Evolutionary conservation across 768 basidiomycete genomes (phyloP).

Genomic region (Termitomyces sp.): DNA sequence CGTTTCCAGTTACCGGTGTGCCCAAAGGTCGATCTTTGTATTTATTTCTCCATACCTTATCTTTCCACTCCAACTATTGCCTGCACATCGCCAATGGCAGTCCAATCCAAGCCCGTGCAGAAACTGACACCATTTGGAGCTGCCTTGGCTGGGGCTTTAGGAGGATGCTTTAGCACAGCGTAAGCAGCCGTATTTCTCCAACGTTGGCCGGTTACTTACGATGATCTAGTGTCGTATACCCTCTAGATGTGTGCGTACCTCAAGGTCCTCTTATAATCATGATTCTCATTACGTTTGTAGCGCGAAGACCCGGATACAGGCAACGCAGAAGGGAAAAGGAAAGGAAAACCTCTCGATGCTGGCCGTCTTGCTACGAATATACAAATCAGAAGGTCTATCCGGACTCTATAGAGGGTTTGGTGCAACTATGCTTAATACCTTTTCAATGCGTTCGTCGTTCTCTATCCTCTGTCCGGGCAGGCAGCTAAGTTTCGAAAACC

Average conservation of each 20-base stretch:
- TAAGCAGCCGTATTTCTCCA: conserved; percentile 34
- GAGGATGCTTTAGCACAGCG: conserved; percentile 92
- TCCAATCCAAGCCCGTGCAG: conserved; percentile 52
- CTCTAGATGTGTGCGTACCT: conserved; percentile 78
- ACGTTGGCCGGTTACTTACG: conserved; percentile 5
- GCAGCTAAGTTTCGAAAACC: conserved; percentile 3
- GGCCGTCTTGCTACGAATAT: conserved; percentile 60
- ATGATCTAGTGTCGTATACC: conserved; percentile 74
- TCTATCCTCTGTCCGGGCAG: not conserved
- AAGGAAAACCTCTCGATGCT: conserved; percentile 56
- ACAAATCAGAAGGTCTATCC: conserved; percentile 71
- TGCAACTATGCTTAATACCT: conserved; percentile 97
- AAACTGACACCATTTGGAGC: conserved; percentile 82
- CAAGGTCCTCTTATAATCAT: not conserved
- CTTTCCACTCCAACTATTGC: conserved; percentile 7
- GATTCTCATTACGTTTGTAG: conserved; percentile 32
- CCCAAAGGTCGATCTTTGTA: conserved; percentile 5
- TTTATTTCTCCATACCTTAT: conserved; percentile 10
- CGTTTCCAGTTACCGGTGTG: not conserved
- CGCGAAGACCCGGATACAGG: conserved; percentile 94
- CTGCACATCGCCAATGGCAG: conserved; percentile 30
- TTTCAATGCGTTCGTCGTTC: conserved; percentile 83
- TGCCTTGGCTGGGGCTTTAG: conserved; percentile 89
- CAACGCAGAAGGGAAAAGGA: conserved; percentile 48
- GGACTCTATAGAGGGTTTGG: conserved; percentile 91